These are phyloP conservation scores for Crithidia thermophila DNA, from an alignment of 208 protist genomes.

Conservation along the genomic window DNA sequence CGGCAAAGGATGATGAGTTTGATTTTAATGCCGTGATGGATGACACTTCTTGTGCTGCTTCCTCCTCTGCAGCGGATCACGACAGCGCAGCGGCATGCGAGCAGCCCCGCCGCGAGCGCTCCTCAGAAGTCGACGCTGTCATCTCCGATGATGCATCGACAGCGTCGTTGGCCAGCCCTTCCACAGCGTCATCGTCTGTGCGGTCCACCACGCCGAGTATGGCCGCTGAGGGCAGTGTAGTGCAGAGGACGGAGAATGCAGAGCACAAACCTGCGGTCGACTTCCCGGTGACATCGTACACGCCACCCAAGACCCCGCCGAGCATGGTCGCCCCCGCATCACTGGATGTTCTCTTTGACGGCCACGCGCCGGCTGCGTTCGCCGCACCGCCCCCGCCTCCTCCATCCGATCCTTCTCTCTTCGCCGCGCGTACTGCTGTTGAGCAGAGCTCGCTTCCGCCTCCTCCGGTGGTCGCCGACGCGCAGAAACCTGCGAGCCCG, in stretches of 20 bases:
- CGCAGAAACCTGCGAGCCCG: not conserved
- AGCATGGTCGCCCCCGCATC: conserved; percentile 10
- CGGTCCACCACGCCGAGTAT: not conserved
- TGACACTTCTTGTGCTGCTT: too few relatives aligned
- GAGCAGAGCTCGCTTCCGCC: not conserved
- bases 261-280: not conserved
- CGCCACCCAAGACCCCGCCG: too few relatives aligned
- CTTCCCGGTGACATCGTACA: not conserved
- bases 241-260: not conserved
- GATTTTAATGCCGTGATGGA: too few relatives aligned
- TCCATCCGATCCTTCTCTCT: not conserved
- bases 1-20: too few relatives aligned
- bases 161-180: not conserved
- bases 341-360: conserved; percentile 21
- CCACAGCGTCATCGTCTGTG: not conserved
- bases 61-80: not conserved
- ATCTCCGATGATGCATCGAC: not conserved
- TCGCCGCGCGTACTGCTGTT: not conserved
- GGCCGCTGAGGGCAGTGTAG: not conserved
- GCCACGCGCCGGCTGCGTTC: not conserved
- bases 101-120: not conserved
- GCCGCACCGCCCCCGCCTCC: not conserved
- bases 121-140: not conserved
- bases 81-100: not conserved
- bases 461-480: not conserved